Base-by-base conservation (phyloP, 139 green algal species). In the Chlorella sp. region DNA sequence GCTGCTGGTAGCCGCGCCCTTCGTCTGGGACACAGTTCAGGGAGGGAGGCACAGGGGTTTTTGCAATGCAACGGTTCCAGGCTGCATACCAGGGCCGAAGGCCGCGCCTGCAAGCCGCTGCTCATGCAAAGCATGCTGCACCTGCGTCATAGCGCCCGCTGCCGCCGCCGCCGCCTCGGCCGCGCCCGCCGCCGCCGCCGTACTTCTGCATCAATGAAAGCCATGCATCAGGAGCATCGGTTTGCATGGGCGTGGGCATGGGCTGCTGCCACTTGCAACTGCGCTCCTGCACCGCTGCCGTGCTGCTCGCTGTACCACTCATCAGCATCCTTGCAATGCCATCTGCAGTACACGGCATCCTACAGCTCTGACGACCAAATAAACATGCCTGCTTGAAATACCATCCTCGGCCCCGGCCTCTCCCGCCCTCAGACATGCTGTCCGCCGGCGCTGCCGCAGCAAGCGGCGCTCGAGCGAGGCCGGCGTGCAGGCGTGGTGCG, bases 351-450 rank as follows among this genome's bases (percentile, higher is more conserved):
- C n/a, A n/a, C n/a, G n/a, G n/a, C n/a, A n/a, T n/a, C n/a, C n/a
- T n/a, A n/a, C n/a, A n/a, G n/a, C n/a, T n/a, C n/a, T n/a, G n/a
- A n/a, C n/a, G n/a, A n/a, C n/a, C n/a, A n/a, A n/a, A n/a, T n/a
- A n/a, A n/a, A n/a, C n/a, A n/a, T n/a, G n/a, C 28, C 25, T 67
- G 63, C 36, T 81, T 81, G 56, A 71, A 81, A n/a, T 72, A 82
- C 57, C 57, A 71, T 2, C 76, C 76, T 4, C 76, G 63, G 0
- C 76, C 69, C 34, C 69, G 30, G 34, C 69, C 69, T 2, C 69
- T 15, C 32, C 69, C 69, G 36, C 69, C 69, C 30, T 75, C 69
- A 7, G 69, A 75, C 69, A 75, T 75, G 69, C 32, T 60, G 12
- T 21, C 2, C 21, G 51, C 51, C 13, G 51, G 12, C 64, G 13